Conservation (phyloP, 345 rosid species). For the Jatropha curcas region DNA sequence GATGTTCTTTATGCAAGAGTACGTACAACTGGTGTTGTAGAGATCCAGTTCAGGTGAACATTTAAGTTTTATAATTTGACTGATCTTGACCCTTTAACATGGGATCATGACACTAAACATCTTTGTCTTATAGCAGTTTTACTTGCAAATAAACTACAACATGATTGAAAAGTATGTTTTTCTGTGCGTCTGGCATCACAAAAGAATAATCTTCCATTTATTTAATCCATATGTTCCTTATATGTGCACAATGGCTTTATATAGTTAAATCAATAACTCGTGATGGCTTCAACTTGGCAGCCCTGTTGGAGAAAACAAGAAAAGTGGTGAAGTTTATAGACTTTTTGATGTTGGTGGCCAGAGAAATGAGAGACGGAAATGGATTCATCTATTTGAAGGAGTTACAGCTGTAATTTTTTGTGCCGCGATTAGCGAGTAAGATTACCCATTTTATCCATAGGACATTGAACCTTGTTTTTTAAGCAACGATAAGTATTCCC, state of each 20-base stretch:
- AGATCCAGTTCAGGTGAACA: constrained; percentile 96
- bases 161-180: not conserved
- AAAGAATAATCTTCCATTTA: not conserved
- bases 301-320: constrained; percentile 93
- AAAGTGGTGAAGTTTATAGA: constrained; percentile 98
- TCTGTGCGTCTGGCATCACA: not conserved
- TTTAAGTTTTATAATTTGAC: not conserved
- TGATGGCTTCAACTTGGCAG: constrained; percentile 46
- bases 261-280: constrained; percentile 7
- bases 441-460: constrained; percentile 1
- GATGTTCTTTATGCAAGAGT: constrained; percentile 96
- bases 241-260: not conserved
- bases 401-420: constrained; percentile 98
- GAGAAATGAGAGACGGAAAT: constrained; percentile 96
- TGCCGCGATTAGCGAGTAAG: constrained; percentile 99
- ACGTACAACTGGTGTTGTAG: constrained; percentile 97
- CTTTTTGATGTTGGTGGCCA: constrained; percentile 99
- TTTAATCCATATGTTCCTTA: not conserved
- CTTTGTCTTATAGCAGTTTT: constrained; percentile 1
- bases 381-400: constrained; percentile 99
- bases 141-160: not conserved
- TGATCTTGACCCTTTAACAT: not conserved
- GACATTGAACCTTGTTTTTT: not conserved
- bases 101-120: not conserved
- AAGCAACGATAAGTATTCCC: not conserved